Base-by-base conservation (phyloP, 805 yeast genomes). In the Torulaspora indica region DNA sequence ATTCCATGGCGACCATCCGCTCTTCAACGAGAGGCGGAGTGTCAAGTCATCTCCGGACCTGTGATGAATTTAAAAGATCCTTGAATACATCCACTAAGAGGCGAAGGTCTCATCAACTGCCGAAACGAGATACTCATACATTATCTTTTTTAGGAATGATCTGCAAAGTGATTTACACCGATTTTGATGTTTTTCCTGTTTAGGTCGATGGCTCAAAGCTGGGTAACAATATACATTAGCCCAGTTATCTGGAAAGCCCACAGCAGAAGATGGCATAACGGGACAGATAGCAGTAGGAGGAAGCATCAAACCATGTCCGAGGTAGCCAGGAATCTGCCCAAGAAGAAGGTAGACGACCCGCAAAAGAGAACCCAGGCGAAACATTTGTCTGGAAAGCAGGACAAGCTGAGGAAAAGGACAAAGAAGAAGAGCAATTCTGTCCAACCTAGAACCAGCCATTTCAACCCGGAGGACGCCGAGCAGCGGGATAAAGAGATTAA, bases 401-500 rank as follows among this genome's bases (percentile, higher is more conserved):
- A 31, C 9, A 31, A 9, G 10, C n/a, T 9, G 5, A 17, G 20
- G 20, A 31, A 13, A 34, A 20, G 25, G 29, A 38, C 22, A 10
- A 24, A 33, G 18, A 41, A 41, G 14, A 20, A 18, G n/a, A 33
- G 18, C n/a, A 24, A 29, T 17, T 15, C 38, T 9, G 34, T 8
- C 3, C 18, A 24, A 4, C 9, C 32, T 4, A 27, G 20, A 20
- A n/a, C 18, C 7, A 31, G 20, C 5, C 34, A 33, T 13, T 12
- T 30, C 6, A 42, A 35, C n/a, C 25, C 30, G 15, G 42, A 30
- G 17, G 40, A 37, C 23, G 30, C 40, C 18, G 22, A 37, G 15
- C 45, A 35, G 38, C 46, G 55, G 23, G 47, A 49, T n/a, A 42
- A 42, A 3, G 55, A 60, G 32, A 46, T 59, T 2, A 42, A 50